These are phyloP conservation scores for Irpex sp. DNA, from an alignment of 1,284 basidiomycete genomes.

Conservation along the genomic window DNA sequence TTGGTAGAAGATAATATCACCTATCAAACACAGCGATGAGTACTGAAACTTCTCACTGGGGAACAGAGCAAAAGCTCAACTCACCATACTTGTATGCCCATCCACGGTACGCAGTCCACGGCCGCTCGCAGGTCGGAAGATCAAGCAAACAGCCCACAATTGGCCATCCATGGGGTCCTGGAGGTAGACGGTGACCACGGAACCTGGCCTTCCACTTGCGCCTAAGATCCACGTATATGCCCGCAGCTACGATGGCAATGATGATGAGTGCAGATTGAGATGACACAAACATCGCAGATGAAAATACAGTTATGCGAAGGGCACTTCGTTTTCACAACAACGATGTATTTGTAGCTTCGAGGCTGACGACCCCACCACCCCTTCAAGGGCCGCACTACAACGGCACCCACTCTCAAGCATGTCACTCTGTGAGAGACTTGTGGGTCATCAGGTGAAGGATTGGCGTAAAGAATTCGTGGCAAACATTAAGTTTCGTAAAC, in stretches of 20 bases:
- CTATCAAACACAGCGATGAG: neutral
- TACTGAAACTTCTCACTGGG: neutral
- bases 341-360: no score
- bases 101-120: neutral
- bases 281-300: neutral
- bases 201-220: neutral
- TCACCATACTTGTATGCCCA: neutral
- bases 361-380: no score
- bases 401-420: no score
- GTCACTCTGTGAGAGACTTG: no score
- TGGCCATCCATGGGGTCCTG: conserved; percentile 4
- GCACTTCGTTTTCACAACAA: no score
- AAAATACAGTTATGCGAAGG: no score
- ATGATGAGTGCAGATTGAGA: neutral
- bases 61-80: neutral
- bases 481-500: no score
- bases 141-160: conserved; percentile 4
- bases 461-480: no score
- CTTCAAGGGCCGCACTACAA: no score
- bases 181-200: neutral
- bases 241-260: neutral
- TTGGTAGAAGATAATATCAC: conserved; percentile 2
- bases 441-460: no score
- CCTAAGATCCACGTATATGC: neutral
- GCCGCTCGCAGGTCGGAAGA: neutral